Evolutionary conservation across 352 stramenopile genomes (phyloP).

Genomic region (Globisporangium alternatum): DNA sequence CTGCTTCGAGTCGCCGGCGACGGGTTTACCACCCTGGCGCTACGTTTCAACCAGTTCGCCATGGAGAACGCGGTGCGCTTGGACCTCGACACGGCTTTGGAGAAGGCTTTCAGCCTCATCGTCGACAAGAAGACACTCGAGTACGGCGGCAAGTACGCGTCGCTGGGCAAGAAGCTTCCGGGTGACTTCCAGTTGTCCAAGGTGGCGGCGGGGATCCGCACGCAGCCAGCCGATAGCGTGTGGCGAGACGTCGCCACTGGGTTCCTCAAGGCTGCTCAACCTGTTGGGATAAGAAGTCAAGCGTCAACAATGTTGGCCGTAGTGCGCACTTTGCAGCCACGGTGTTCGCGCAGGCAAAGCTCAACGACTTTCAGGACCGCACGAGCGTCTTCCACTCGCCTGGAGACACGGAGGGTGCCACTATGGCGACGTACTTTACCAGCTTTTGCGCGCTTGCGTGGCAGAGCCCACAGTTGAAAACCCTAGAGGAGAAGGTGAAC

Average conservation of each 20-base stretch:
- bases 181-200: conserved; percentile 5
- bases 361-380: conserved; percentile 4
- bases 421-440: background rate
- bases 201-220: background rate
- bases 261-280: background rate
- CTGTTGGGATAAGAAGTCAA: too few relatives aligned
- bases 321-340: conserved; percentile 2
- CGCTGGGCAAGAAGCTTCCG: conserved; percentile 1
- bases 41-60: conserved; percentile 1
- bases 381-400: background rate
- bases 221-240: background rate
- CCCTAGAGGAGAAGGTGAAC: background rate
- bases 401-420: background rate
- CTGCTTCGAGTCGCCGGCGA: conserved; percentile 1
- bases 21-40: background rate
- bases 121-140: background rate
- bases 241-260: background rate
- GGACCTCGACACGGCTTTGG: background rate
- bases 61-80: background rate
- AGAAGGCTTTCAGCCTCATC: background rate
- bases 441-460: conserved; percentile 1
- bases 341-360: background rate
- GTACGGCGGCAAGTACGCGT: background rate
- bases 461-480: background rate
- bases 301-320: background rate